Conservation (phyloP, 2,329 filamentous ascomycete genomes). For the Hymenoscyphus fructigenus region DNA sequence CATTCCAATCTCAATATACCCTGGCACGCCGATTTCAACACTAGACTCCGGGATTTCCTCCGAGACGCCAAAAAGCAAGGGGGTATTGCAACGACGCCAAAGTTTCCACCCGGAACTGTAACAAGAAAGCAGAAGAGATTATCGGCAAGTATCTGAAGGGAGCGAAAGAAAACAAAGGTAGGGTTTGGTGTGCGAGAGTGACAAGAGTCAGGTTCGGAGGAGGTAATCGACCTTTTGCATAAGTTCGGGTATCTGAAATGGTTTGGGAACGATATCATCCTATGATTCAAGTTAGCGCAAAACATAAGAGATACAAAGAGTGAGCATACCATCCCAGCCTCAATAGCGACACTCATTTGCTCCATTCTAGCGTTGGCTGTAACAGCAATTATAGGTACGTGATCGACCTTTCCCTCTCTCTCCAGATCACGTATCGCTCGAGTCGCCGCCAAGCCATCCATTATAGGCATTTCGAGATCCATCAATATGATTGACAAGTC, state of each 20-base stretch:
- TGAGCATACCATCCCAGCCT: constrained; percentile 67
- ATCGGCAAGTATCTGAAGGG: not conserved
- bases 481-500: constrained; percentile 70
- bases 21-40: too few species aligned
- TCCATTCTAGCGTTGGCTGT: constrained; percentile 76
- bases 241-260: constrained; percentile 71
- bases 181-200: too few species aligned
- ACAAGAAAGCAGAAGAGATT: too few species aligned
- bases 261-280: constrained; percentile 77
- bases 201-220: not conserved
- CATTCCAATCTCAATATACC: too few species aligned
- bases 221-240: constrained; percentile 61
- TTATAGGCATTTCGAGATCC: constrained; percentile 82
- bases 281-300: constrained; percentile 35
- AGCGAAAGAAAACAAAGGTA: not conserved
- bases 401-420: constrained; percentile 57
- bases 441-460: constrained; percentile 77
- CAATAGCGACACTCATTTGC: constrained; percentile 69
- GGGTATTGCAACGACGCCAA: too few species aligned
- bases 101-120: too few species aligned
- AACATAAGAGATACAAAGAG: not conserved
- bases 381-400: constrained; percentile 76
- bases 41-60: too few species aligned
- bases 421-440: constrained; percentile 70
- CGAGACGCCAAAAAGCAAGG: too few species aligned